Conservation (phyloP, 164 flowering plant genomes). For the Santalum album region DNA sequence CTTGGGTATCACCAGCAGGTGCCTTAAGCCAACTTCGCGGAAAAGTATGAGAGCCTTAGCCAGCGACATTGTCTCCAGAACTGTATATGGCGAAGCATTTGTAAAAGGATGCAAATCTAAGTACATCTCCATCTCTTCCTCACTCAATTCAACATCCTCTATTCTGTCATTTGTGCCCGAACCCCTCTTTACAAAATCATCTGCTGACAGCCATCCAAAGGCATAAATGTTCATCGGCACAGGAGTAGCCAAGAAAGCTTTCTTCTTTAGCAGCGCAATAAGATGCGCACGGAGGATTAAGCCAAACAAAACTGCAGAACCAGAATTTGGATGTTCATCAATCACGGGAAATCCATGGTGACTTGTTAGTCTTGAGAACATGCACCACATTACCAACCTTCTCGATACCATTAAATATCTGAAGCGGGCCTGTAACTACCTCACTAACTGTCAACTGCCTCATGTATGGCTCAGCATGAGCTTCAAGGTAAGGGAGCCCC, state of each 20-base stretch:
- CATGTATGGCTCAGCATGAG: slow-evolving; percentile 90
- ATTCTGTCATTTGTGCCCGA: slow-evolving; percentile 43
- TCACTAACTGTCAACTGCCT: slow-evolving; percentile 71
- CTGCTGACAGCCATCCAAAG: slow-evolving; percentile 31
- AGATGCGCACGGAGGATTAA: slow-evolving; percentile 71
- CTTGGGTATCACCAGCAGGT: slow-evolving; percentile 78
- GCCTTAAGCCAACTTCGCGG: slow-evolving; percentile 82
- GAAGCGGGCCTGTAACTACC: slow-evolving; percentile 74
- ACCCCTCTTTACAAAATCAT: slow-evolving; percentile 78
- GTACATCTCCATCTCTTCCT: slow-evolving; percentile 88
- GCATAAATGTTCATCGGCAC: slow-evolving; percentile 21
- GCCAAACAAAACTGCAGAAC: slow-evolving; percentile 53
- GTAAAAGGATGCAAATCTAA: slow-evolving; percentile 81
- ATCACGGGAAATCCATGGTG: slow-evolving; percentile 94
- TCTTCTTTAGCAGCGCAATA: slow-evolving; percentile 54
- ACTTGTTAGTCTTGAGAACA: slow-evolving; percentile 48
- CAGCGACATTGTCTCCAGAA: slow-evolving; percentile 85
- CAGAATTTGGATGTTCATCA: slow-evolving; percentile 54
- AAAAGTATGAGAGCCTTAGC: slow-evolving; percentile 82
- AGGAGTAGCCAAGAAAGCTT: slow-evolving; percentile 37
- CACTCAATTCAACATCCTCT: slow-evolving; percentile 54
- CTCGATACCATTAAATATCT: slow-evolving; percentile 59
- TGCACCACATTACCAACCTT: slow-evolving; percentile 68
- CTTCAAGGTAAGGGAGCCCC: slow-evolving; percentile 78
- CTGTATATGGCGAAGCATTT: slow-evolving; percentile 85